These are phyloP conservation scores for Orbilia blumenaviensis DNA, from an alignment of 2,329 filamentous ascomycete species.

Conservation along the genomic window DNA sequence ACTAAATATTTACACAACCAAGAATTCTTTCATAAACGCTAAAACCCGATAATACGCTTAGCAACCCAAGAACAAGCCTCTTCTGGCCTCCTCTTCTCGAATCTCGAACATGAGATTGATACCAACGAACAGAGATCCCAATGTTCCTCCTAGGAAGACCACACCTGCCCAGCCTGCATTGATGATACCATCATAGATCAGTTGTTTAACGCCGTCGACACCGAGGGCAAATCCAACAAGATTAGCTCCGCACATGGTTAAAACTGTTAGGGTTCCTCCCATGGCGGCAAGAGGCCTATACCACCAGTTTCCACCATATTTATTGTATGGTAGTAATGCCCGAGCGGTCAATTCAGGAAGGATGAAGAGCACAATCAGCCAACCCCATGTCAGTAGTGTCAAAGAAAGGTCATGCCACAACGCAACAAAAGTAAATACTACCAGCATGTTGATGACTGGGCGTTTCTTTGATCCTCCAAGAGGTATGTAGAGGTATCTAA, in stretches of 20 bases:
- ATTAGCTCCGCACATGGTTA: slow-evolving; percentile 97
- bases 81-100: slow-evolving; percentile 81
- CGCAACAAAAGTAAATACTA: slow-evolving; percentile 95
- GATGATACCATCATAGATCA: slow-evolving; percentile 53
- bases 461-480: slow-evolving; percentile 75
- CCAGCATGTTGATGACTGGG: slow-evolving; percentile 77
- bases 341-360: slow-evolving; percentile 81
- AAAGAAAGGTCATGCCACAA: slow-evolving; percentile 98
- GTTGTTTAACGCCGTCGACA: slow-evolving; percentile 78
- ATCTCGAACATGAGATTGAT: slow-evolving; percentile 97
- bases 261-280: slow-evolving; percentile 81
- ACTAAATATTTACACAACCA: slow-evolving; percentile 24
- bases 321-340: slow-evolving; percentile 75
- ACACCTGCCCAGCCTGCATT: slow-evolving; percentile 65
- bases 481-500: slow-evolving; percentile 93
- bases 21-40: background rate
- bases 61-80: slow-evolving; percentile 69
- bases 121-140: slow-evolving; percentile 79
- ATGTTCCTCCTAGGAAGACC: slow-evolving; percentile 76
- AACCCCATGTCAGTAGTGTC: slow-evolving; percentile 90
- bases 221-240: slow-evolving; percentile 94
- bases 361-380: slow-evolving; percentile 94
- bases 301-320: slow-evolving; percentile 74
- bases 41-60: background rate
- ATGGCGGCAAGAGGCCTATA: slow-evolving; percentile 83